A percentile compares a stretch with the other conserved stretches of the same genome.
Conservation (phyloP, 2,329 filamentous ascomycete genomes). For the Graphilbum ipis-grandicollis region DNA sequence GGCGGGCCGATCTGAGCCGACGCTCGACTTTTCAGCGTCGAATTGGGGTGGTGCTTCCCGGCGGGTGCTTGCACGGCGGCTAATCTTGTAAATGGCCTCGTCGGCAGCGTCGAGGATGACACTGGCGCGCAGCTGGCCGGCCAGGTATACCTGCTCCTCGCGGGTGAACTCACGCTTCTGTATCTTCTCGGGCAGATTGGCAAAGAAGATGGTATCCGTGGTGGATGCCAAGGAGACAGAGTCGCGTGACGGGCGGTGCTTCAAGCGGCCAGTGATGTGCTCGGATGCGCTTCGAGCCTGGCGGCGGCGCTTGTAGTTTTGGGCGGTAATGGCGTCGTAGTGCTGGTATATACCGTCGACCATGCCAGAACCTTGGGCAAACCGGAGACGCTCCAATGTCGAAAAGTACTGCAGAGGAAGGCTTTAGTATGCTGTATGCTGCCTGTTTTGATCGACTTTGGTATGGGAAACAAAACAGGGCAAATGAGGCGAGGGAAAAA, state of each 20-base stretch:
- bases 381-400: slow-evolving; percentile 50
- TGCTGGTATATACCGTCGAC: slow-evolving; percentile 19
- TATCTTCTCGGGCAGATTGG: slow-evolving; percentile 55
- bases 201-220: slow-evolving; percentile 50
- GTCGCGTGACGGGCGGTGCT: slow-evolving; percentile 15
- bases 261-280: slow-evolving; percentile 13
- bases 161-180: slow-evolving; percentile 51
- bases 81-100: slow-evolving; percentile 34
- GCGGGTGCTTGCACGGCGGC: slow-evolving; percentile 19
- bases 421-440: slow-evolving; percentile 11
- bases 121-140: slow-evolving; percentile 26
- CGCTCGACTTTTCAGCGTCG: slow-evolving; percentile 12
- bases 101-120: slow-evolving; percentile 26
- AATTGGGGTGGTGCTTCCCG: slow-evolving; percentile 15
- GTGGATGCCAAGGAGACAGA: slow-evolving; percentile 3
- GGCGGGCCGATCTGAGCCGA: slow-evolving; percentile 14
- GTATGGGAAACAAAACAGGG: too few relatives aligned
- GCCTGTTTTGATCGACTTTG: background rate
- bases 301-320: slow-evolving; percentile 13
- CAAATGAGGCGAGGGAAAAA: background rate
- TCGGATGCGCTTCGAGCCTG: slow-evolving; percentile 15
- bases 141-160: slow-evolving; percentile 51
- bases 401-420: slow-evolving; percentile 46
- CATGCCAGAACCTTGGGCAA: slow-evolving; percentile 29
- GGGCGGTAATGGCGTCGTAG: slow-evolving; percentile 17